Base-by-base conservation (phyloP, 2,329 filamentous ascomycete species). In the Colletotrichum sp. region DNA sequence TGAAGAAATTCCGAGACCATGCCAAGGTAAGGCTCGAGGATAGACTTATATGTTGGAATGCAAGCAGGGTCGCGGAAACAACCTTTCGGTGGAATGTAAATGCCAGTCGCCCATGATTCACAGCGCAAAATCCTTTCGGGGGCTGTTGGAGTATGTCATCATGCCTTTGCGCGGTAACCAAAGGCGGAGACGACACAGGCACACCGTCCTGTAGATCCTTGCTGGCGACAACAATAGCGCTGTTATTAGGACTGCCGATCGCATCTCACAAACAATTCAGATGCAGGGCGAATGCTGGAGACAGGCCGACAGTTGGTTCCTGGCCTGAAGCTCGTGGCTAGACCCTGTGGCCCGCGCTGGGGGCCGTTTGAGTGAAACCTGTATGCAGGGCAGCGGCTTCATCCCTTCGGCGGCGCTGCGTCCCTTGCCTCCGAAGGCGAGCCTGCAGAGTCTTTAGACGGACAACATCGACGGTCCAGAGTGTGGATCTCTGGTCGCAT, bases 1-100 rank as follows among this genome's bases (percentile, higher is more conserved):
- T 12, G 28, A 34, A 34, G 24, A 26, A 30, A 43, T 30, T 30
- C 18, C 26, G 15, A 21, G 13, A 18, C 26, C 12, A 18, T 30
- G 12, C 10, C 15, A 24, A 55, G 21, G 7, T 34, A 28, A 60
- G 48, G 34, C 38, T 32, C 34, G 52, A 28, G 60, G 70, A 56
- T 61, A 18, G 69, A 36, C 30, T 71, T 76, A 76, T 76, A 75
- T 75, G 66, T 30, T 74, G 66, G 74, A 76, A 75, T 75, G 60
- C 36, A 36, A 55, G 38, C 34, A 60, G 64, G 48, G 60, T 60
- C 34, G 71, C 24, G 30, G 43, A 26, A 56, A 43, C 48, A 16
- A 38, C 9, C 18, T 60, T n/a, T 36, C 30, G 32, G 28, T 56
- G 66, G 64, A 75, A 70, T 55, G 71, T 55, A 34, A 61, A 16